A percentile compares a stretch with the other conserved stretches of the same genome.
Conservation (phyloP, 331 rosid species). For the Stylosanthes scabra region DNA sequence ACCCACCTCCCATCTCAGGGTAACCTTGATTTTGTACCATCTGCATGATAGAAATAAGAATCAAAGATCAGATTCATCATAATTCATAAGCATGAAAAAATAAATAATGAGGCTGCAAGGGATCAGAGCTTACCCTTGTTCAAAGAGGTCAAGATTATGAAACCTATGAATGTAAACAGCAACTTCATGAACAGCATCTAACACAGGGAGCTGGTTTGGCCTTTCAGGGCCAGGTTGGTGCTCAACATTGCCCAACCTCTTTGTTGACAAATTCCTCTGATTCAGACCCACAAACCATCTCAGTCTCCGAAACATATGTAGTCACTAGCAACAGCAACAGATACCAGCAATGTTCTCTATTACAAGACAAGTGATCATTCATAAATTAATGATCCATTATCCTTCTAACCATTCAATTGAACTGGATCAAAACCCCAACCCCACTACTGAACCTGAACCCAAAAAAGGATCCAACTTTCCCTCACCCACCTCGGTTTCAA, state of each 20-base stretch:
- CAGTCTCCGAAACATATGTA: constrained; percentile 73
- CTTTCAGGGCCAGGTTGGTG: constrained; percentile 49
- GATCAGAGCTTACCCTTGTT: constrained; percentile 66
- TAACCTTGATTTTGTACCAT: constrained; percentile 88
- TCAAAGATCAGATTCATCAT: background rate
- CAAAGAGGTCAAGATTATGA: constrained; percentile 93
- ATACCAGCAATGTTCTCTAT: constrained; percentile 35
- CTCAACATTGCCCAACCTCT: constrained; percentile 73
- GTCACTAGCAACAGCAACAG: constrained; percentile 28
- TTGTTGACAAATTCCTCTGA: constrained; percentile 62
- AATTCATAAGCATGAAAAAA: background rate
- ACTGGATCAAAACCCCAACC: constrained; percentile 38
- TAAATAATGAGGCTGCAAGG: background rate
- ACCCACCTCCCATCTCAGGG: constrained; percentile 77
- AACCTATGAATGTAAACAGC: constrained; percentile 89
- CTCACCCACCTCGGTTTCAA: constrained; percentile 31
- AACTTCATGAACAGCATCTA: constrained; percentile 81
- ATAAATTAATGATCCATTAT: constrained; percentile 10
- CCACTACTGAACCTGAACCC: constrained; percentile 28
- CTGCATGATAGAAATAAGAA: constrained; percentile 44
- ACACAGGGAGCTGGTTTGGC: constrained; percentile 61
- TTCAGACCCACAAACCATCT: constrained; percentile 79
- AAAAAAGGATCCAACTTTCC: constrained; percentile 43
- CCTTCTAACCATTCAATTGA: constrained; percentile 31
- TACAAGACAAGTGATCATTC: constrained; percentile 35